phyloP scores from a whole-genome alignment of 495 filamentous ascomycete species.

The Lepraria neglecta region DNA sequence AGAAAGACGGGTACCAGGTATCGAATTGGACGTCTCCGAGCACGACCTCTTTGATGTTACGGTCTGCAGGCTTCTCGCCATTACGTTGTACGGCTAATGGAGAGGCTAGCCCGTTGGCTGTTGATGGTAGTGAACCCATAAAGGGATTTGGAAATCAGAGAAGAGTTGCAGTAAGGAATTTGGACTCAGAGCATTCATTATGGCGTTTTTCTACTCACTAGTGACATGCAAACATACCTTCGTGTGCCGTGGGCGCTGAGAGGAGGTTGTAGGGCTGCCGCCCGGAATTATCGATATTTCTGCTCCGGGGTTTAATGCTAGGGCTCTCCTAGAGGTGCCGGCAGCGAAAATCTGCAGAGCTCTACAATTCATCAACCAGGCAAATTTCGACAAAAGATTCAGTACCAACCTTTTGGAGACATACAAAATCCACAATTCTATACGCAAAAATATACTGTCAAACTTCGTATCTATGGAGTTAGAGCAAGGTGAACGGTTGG shows the following conservation, averaged over 20 bases:
- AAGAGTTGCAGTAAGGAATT: not conserved
- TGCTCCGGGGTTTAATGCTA: too few relatives aligned
- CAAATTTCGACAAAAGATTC: too few relatives aligned
- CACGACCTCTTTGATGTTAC: conserved; percentile 68
- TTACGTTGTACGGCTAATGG: conserved; percentile 24
- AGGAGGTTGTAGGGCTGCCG: too few relatives aligned
- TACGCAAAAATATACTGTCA: too few relatives aligned
- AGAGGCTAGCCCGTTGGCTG: conserved; percentile 15
- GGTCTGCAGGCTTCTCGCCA: conserved; percentile 41
- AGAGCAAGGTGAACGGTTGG: too few relatives aligned
- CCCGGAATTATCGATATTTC: too few relatives aligned
- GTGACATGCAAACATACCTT: not conserved
- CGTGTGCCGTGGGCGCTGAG: not conserved
- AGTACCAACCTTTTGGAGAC: too few relatives aligned
- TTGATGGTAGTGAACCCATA: conserved; percentile 17
- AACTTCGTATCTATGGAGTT: too few relatives aligned
- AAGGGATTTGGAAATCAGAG: conserved; percentile 2
- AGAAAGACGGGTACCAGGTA: conserved; percentile 73
- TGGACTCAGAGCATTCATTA: not conserved
- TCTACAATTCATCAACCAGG: too few relatives aligned
- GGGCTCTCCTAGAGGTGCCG: too few relatives aligned
- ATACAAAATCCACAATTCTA: too few relatives aligned
- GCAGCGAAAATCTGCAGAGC: too few relatives aligned
- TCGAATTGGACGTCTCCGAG: conserved; percentile 67
- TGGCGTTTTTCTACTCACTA: not conserved